Percentiles rank a stretch among this genome's conserved stretches.
These are phyloP conservation scores for Favolaschia claudopus DNA, from an alignment of 768 basidiomycete genomes.

Conservation along the genomic window DNA sequence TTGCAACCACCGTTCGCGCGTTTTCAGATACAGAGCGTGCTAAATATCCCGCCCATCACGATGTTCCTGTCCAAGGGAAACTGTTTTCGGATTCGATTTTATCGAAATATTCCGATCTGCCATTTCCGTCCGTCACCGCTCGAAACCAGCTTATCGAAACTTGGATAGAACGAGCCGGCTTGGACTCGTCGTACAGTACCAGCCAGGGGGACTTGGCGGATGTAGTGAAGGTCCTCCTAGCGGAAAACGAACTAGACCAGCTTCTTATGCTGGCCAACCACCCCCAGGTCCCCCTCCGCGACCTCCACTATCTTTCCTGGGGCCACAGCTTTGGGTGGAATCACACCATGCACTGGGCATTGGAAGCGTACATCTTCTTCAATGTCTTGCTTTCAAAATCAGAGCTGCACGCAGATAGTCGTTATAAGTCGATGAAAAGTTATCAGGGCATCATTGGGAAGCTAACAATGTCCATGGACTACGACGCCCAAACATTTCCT, in stretches of 20 bases:
- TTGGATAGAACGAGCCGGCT: slow-evolving; percentile 38
- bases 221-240: slow-evolving; percentile 44
- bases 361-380: slow-evolving; percentile 45
- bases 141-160: slow-evolving; percentile 39
- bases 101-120: slow-evolving; percentile 37
- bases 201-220: slow-evolving; percentile 39
- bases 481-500: slow-evolving; percentile 40
- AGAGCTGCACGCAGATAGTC: slow-evolving; percentile 33
- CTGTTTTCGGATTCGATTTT: slow-evolving; percentile 42
- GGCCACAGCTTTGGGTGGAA: slow-evolving; percentile 44
- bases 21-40: slow-evolving; percentile 47
- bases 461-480: slow-evolving; percentile 32
- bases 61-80: slow-evolving; percentile 23
- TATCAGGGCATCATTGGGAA: slow-evolving; percentile 30
- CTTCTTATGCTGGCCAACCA: slow-evolving; percentile 48
- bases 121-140: slow-evolving; percentile 27
- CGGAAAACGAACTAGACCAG: slow-evolving; percentile 39
- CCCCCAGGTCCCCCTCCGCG: slow-evolving; percentile 38
- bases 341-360: slow-evolving; percentile 37
- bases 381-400: slow-evolving; percentile 42
- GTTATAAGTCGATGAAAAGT: slow-evolving; percentile 31
- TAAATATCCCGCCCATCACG: slow-evolving; percentile 36
- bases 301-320: slow-evolving; percentile 36
- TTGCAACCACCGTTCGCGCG: slow-evolving; percentile 35
- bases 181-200: slow-evolving; percentile 25